Evolutionary conservation across 192 early-diverging fungal genomes (phyloP).

Genomic region (Phycomyces blakesleeanus): DNA sequence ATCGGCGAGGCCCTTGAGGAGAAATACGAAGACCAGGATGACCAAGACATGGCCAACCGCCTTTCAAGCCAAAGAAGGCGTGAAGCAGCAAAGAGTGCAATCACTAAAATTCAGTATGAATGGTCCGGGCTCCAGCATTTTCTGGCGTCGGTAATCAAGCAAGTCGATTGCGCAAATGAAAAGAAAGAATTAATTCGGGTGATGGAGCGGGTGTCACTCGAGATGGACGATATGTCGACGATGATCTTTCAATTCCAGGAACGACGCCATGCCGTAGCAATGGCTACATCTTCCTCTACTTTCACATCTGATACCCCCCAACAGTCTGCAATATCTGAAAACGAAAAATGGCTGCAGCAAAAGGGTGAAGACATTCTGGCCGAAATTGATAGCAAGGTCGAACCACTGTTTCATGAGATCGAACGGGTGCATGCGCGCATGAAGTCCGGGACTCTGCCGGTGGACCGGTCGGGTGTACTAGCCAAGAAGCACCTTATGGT

Average conservation of each 20-base stretch:
- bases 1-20: constrained; percentile 1
- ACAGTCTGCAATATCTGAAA: background rate
- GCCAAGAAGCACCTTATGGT: constrained; percentile 29
- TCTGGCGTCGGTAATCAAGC: constrained; percentile 48
- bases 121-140: constrained; percentile 54
- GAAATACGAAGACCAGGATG: constrained; percentile 9
- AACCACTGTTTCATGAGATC: constrained; percentile 45
- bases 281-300: background rate
- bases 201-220: constrained; percentile 33
- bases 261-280: constrained; percentile 18
- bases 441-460: constrained; percentile 26
- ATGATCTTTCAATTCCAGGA: constrained; percentile 45
- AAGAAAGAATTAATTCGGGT: constrained; percentile 30
- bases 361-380: constrained; percentile 27
- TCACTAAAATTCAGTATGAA: constrained; percentile 47
- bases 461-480: constrained; percentile 19
- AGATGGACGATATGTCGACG: constrained; percentile 42
- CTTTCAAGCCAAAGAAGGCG: background rate
- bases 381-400: constrained; percentile 47
- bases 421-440: constrained; percentile 40
- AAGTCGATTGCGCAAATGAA: constrained; percentile 36
- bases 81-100: constrained; percentile 13
- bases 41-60: background rate
- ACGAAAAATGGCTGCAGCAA: constrained; percentile 10
- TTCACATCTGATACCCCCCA: background rate